phyloP scores from a whole-genome alignment of 768 basidiomycete genomes.

The Rhodosporidiobolus odoratus region DNA sequence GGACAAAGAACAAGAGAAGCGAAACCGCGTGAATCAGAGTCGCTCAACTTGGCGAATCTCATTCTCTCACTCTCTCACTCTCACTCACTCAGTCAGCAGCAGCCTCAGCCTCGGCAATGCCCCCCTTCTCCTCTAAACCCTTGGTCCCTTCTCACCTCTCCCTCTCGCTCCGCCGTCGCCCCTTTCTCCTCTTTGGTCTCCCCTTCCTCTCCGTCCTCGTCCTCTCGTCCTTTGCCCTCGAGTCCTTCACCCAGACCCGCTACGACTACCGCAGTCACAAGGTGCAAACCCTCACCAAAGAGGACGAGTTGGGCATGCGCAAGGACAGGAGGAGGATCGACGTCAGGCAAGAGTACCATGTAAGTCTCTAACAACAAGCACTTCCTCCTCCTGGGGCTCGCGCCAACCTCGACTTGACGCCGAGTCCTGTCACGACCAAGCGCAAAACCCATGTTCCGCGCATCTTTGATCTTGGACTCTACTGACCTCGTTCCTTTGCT shows the following conservation, averaged over 20 bases:
- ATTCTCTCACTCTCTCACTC: too few species aligned
- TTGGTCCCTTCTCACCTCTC: not conserved
- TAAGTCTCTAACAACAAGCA: constrained; percentile 51
- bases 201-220: constrained; percentile 84
- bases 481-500: not conserved
- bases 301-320: constrained; percentile 70
- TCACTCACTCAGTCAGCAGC: too few species aligned
- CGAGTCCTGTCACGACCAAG: not conserved
- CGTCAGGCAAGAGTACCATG: constrained; percentile 91
- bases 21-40: too few species aligned
- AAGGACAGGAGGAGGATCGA: constrained; percentile 74
- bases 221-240: constrained; percentile 74
- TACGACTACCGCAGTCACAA: constrained; percentile 84
- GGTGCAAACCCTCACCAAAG: constrained; percentile 67
- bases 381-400: too few species aligned
- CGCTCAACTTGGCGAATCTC: too few species aligned
- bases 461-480: not conserved
- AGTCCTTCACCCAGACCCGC: constrained; percentile 76
- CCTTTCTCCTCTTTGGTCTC: constrained; percentile 62
- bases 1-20: too few species aligned
- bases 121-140: not conserved
- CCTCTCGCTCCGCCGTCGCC: constrained; percentile 32
- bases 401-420: too few species aligned
- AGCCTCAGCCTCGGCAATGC: too few species aligned
- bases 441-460: not conserved